These are phyloP conservation scores for Solanum hybrid DNA, from an alignment of 305 asterid species.

Conservation along the genomic window DNA sequence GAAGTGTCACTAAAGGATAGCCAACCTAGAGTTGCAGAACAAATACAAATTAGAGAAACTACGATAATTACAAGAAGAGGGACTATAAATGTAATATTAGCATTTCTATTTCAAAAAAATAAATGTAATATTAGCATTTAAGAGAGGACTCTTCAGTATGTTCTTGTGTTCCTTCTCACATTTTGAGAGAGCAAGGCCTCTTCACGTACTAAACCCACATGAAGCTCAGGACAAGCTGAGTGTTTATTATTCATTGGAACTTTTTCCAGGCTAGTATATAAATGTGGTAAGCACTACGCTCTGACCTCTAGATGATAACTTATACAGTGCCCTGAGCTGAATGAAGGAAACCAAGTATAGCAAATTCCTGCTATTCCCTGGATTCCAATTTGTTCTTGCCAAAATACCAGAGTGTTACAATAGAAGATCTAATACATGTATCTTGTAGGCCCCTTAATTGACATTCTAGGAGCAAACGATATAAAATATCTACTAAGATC, in stretches of 20 bases:
- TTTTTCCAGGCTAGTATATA: background rate
- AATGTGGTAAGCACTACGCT: background rate
- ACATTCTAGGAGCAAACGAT: background rate
- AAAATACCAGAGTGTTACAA: background rate
- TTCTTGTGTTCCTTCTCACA: background rate
- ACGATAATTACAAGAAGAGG: background rate
- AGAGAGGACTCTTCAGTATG: background rate
- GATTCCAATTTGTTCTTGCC: background rate
- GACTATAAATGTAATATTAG: background rate
- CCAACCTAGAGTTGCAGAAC: conserved; percentile 59
- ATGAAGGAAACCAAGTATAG: background rate
- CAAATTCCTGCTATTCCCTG: background rate
- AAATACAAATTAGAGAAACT: conserved; percentile 12
- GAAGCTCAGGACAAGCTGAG: background rate
- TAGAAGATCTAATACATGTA: background rate
- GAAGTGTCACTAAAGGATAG: conserved; percentile 96
- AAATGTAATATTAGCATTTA: background rate
- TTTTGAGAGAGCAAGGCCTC: background rate
- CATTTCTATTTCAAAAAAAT: background rate
- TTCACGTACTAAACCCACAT: background rate
- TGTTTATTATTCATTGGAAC: background rate
- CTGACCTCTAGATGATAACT: background rate
- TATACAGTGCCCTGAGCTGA: background rate
- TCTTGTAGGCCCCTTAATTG: background rate
- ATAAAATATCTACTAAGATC: background rate